phyloP scores from a whole-genome alignment of 306 rosid genomes.

The Sesbania bispinosa region DNA sequence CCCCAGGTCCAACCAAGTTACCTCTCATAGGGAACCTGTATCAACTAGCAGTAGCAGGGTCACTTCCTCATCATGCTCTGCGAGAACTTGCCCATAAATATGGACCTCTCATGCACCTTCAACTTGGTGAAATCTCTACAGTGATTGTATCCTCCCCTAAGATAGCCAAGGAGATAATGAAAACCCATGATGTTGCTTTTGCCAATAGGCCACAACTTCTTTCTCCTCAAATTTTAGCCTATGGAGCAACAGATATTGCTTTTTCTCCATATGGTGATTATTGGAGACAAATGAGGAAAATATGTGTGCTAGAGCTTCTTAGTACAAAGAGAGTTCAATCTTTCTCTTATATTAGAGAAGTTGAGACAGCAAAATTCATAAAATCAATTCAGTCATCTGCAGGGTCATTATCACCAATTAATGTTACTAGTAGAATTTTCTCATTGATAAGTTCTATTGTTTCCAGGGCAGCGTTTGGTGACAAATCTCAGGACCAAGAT shows the following conservation, averaged over 20 bases:
- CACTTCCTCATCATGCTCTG: no score
- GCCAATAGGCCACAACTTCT: not conserved
- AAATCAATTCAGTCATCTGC: no score
- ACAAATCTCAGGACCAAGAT: no score
- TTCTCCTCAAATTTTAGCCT: not conserved
- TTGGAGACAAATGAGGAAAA: no score
- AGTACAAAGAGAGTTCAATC: no score
- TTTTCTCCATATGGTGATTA: not conserved
- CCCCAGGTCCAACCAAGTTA: constrained; percentile 11
- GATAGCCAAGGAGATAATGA: constrained; percentile 4
- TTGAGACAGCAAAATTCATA: no score
- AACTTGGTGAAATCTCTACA: not conserved
- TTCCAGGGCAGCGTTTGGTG: not conserved
- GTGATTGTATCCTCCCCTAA: not conserved
- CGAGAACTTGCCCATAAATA: no score
- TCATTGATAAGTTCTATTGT: not conserved
- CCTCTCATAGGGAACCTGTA: constrained; percentile 13
- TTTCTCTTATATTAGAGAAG: no score
- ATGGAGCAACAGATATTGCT: not conserved
- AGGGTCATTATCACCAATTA: no score
- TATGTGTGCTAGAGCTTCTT: no score
- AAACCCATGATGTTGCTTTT: not conserved
- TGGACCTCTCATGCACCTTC: no score
- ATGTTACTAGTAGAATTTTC: not conserved
- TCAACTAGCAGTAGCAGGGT: not conserved